These are phyloP conservation scores for Colletotrichum sp. DNA, from an alignment of 2,329 filamentous ascomycete genomes.

Conservation along the genomic window DNA sequence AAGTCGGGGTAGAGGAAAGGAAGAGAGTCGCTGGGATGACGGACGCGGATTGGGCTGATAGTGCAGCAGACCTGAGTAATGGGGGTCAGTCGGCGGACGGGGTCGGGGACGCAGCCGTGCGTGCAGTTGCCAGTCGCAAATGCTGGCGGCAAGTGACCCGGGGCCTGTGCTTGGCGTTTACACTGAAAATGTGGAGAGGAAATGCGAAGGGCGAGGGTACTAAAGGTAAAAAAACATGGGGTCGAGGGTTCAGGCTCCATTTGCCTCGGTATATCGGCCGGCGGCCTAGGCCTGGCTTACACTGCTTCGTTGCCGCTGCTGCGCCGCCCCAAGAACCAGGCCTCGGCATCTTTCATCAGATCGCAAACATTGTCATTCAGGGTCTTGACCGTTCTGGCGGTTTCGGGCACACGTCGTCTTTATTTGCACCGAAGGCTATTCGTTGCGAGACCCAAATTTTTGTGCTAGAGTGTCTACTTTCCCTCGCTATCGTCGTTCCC, in stretches of 20 bases:
- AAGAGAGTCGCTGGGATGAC: neutral
- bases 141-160: conserved; percentile 1
- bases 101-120: neutral
- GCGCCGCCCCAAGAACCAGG: neutral
- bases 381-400: neutral
- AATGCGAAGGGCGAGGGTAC: neutral
- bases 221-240: conserved; percentile 4
- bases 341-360: conserved; percentile 11
- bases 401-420: neutral
- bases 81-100: neutral
- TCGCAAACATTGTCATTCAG: neutral
- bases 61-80: neutral
- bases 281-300: neutral
- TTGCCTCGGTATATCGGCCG: conserved; percentile 13
- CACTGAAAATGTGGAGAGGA: neutral
- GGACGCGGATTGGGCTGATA: conserved; percentile 3
- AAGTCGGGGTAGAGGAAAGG: neutral
- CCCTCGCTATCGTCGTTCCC: neutral
- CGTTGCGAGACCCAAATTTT: neutral
- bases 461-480: neutral
- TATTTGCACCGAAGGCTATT: neutral
- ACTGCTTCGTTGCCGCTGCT: neutral
- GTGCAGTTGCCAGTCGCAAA: neutral
- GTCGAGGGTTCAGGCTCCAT: neutral
- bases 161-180: conserved; percentile 5